Evolutionary conservation across 345 rosid species (phyloP).

Genomic region (Brassica juncea): DNA sequence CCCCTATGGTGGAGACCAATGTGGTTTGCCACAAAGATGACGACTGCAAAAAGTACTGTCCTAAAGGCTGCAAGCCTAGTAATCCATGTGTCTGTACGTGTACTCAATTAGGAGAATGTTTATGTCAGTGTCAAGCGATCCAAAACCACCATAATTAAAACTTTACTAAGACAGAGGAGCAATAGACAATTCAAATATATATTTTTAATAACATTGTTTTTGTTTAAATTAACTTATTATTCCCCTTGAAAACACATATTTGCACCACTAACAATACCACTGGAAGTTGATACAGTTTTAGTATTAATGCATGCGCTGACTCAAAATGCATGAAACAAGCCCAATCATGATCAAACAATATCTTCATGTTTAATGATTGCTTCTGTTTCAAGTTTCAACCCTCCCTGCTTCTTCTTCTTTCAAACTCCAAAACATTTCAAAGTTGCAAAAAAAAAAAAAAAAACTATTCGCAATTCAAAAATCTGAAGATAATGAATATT

Average conservation of each 20-base stretch:
- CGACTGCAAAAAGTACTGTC: conserved; percentile 28
- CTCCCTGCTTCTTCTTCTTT: background rate
- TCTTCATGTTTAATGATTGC: background rate
- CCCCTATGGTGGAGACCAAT: conserved; percentile 19
- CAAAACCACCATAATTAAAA: background rate
- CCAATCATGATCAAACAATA: background rate
- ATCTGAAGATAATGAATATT: background rate
- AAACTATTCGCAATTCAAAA: background rate
- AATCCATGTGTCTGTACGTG: background rate
- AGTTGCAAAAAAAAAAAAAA: background rate
- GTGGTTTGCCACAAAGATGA: background rate
- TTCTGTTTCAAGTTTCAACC: background rate
- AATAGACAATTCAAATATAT: background rate
- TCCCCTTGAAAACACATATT: background rate
- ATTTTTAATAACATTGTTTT: background rate
- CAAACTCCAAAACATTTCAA: background rate
- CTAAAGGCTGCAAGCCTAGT: conserved; percentile 1
- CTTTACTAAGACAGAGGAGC: background rate
- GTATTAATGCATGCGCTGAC: background rate
- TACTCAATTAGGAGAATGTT: conserved; percentile 18
- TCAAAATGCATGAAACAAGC: background rate
- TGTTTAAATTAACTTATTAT: background rate
- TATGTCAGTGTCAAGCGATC: conserved; percentile 25
- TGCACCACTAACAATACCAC: conserved; percentile 2
- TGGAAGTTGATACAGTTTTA: background rate